Conservation (phyloP, 1,284 basidiomycete genomes). For the Leccinum fuscescens region DNA sequence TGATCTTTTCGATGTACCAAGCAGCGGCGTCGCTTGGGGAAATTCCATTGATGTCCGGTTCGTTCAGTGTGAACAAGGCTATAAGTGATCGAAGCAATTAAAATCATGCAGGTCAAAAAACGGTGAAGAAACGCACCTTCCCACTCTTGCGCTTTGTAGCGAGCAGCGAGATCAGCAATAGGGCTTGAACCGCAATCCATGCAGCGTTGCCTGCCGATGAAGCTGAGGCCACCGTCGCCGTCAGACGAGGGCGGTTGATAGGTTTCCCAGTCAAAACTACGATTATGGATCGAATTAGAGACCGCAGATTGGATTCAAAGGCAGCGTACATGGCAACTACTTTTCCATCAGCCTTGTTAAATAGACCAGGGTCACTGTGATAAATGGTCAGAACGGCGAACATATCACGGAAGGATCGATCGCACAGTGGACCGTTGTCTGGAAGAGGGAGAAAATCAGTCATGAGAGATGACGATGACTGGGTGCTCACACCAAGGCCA, state of each 20-base stretch:
- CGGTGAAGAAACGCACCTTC: conserved; percentile 18
- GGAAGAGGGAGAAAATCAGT: conserved; percentile 7
- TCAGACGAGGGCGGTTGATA: conserved; percentile 32
- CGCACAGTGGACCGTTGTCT: conserved; percentile 25
- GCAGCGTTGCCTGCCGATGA: conserved; percentile 42
- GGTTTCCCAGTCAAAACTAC: conserved; percentile 40
- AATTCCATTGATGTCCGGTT: conserved; percentile 34
- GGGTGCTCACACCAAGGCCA: conserved; percentile 27
- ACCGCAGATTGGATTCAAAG: not conserved
- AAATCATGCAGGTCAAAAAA: not conserved
- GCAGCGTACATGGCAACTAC: conserved; percentile 34
- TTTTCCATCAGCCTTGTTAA: conserved; percentile 29
- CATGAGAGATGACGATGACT: not conserved
- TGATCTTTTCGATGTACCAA: conserved; percentile 39
- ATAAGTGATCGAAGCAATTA: not conserved
- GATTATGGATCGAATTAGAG: not conserved
- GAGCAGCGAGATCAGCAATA: conserved; percentile 30
- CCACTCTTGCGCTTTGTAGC: conserved; percentile 35
- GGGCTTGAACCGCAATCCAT: conserved; percentile 38
- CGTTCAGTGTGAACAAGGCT: conserved; percentile 40
- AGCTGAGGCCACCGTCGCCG: conserved; percentile 34
- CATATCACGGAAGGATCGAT: not conserved
- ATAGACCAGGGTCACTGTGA: conserved; percentile 28
- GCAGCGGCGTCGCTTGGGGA: conserved; percentile 30
- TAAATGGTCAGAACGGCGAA: not conserved